Base-by-base conservation (phyloP, 1,284 basidiomycete genomes). In the Trichosporon sp. region DNA sequence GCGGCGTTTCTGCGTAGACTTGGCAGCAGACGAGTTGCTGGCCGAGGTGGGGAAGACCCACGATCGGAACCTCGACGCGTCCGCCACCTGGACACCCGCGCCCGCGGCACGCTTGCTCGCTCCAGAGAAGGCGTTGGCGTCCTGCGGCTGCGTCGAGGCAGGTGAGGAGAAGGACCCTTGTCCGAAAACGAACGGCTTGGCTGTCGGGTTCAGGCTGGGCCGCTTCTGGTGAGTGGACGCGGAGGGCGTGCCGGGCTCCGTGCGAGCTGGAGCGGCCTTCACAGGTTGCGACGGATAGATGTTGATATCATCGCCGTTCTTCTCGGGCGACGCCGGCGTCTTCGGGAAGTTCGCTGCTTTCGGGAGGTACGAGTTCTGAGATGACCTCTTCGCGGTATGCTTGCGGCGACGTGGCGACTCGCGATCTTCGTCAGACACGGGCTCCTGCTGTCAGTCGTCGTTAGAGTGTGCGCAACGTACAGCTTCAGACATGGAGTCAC, bases 351-450 rank as follows among this genome's bases (percentile, higher is more conserved):
- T 15, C 32, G 64, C 63, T 12, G 47, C 47, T 2, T 53, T 62
- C 3, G 69, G 60, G 5, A 69, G 67, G 58, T 73, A 65, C 15
- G 72, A 73, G 68, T 71, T 73, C 53, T 73, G 72, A 8, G 72
- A 73, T 13, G 69, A 68, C n/a, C 72, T 63, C 35, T 69, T 68
- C 31, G 69, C 69, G 2, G 72, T 67, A 47, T 68, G 69, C 11
- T 27, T 65, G 7, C 72, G 47, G 2, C 62, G 42, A 12, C 72
- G 66, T 2, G 72, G 65, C 18, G 65, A 51, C 25, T 42, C 42
- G 13, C 62, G 31, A 9, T 44, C 38, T 18, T 64, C 65, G 8
- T 67, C 64, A 4, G 25, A 32, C 2, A n/a, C 15, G 5, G 18
- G 15, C 29, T 60, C 56, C 56, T 31, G 27, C 11, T 18, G 25